Evolutionary conservation across 2,329 filamentous ascomycete genomes (phyloP).

Genomic region (Plenodomus biglobosus): DNA sequence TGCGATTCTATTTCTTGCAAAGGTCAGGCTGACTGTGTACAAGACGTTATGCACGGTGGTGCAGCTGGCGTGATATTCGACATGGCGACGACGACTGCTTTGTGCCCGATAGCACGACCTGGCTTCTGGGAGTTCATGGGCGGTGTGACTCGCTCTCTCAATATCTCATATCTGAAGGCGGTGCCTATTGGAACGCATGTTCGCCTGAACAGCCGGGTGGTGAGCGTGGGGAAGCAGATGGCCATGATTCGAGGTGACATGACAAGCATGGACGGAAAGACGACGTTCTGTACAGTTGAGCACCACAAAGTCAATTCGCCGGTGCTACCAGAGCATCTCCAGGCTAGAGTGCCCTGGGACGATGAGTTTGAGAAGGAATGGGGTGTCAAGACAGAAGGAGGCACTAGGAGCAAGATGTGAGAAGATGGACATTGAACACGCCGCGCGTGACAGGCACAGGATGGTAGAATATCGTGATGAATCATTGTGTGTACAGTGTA

Average conservation of each 20-base stretch:
- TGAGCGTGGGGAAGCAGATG: conserved; percentile 54
- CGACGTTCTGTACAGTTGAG: conserved; percentile 53
- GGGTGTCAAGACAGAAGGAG: conserved; percentile 11
- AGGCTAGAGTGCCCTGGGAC: conserved; percentile 49
- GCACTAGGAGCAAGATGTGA: conserved; percentile 24
- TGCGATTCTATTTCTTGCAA: not conserved
- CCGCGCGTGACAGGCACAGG: not conserved
- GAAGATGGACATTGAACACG: not conserved
- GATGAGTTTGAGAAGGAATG: conserved; percentile 45
- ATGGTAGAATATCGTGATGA: not conserved
- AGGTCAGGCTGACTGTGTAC: conserved; percentile 3
- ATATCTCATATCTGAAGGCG: conserved; percentile 55
- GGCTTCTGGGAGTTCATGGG: conserved; percentile 58
- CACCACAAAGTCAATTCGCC: conserved; percentile 56
- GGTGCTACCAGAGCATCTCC: conserved; percentile 44
- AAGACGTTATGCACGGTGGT: conserved; percentile 47
- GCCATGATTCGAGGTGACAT: conserved; percentile 55
- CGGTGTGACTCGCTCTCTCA: conserved; percentile 54
- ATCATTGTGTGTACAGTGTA: conserved; percentile 10
- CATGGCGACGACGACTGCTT: conserved; percentile 51
- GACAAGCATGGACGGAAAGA: conserved; percentile 52
- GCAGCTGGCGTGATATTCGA: conserved; percentile 46
- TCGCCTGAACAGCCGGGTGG: conserved; percentile 47
- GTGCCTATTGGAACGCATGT: conserved; percentile 52
- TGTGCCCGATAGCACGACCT: conserved; percentile 52